Conservation (phyloP, 805 yeast genomes). For the Metschnikowia rubicola region DNA sequence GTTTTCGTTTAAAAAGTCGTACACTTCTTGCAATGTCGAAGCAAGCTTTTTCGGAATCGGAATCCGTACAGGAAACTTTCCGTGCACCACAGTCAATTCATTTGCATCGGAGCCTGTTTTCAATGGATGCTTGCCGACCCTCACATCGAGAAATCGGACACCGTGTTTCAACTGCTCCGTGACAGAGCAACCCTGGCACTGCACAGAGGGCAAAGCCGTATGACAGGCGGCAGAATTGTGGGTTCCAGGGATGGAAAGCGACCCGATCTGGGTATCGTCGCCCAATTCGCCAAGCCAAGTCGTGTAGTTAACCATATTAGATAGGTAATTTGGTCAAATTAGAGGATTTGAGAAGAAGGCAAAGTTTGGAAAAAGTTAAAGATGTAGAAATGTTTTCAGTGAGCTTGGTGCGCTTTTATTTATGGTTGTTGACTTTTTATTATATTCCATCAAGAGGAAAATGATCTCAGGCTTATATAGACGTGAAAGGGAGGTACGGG, state of each 20-base stretch:
- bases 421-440: neutral
- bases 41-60: slow-evolving; percentile 52
- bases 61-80: slow-evolving; percentile 68
- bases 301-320: slow-evolving; percentile 36
- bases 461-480: neutral
- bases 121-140: slow-evolving; percentile 58
- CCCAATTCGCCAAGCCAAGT: slow-evolving; percentile 54
- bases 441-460: no score
- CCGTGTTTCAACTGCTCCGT: slow-evolving; percentile 65
- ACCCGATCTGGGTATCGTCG: slow-evolving; percentile 50
- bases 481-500: no score
- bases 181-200: slow-evolving; percentile 65
- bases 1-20: slow-evolving; percentile 50
- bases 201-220: slow-evolving; percentile 69
- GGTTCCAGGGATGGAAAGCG: slow-evolving; percentile 76
- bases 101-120: slow-evolving; percentile 47
- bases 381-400: no score
- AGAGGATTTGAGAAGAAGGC: no score
- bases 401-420: no score
- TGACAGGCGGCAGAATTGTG: slow-evolving; percentile 77
- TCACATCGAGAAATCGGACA: slow-evolving; percentile 68
- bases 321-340: neutral
- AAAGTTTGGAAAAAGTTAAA: no score
- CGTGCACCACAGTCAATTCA: slow-evolving; percentile 67
- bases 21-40: slow-evolving; percentile 55